These are phyloP conservation scores for Scalesia atractyloides DNA, from an alignment of 129 eudicot genomes.

Conservation along the genomic window DNA sequence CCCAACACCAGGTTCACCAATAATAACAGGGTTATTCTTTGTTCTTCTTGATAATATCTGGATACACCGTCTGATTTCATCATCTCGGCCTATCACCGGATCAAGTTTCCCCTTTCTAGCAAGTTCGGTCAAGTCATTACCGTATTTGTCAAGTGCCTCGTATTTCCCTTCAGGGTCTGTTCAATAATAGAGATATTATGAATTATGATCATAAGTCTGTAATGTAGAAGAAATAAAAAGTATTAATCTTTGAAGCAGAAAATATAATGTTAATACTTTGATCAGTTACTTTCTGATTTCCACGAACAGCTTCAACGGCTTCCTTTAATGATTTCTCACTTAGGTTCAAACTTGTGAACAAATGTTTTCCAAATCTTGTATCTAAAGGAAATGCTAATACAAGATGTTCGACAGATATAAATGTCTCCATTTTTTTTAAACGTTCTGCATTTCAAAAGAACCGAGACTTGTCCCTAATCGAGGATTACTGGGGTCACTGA, in stretches of 20 bases:
- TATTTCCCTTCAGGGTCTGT: conserved; percentile 93
- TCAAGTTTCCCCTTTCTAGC: conserved; percentile 91
- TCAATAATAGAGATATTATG: conserved; percentile 4
- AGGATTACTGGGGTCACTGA: conserved; percentile 82
- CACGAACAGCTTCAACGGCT: conserved; percentile 90
- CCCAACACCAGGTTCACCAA: conserved; percentile 99
- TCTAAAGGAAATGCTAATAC: conserved; percentile 67
- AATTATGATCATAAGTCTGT: conserved; percentile 5
- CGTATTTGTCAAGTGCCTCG: conserved; percentile 87
- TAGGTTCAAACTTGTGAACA: conserved; percentile 62
- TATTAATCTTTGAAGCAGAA: background rate
- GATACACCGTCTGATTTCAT: conserved; percentile 91
- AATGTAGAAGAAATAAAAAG: background rate
- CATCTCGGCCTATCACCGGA: conserved; percentile 97
- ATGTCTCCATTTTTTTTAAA: no score
- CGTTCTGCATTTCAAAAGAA: no score
- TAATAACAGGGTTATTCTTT: conserved; percentile 93
- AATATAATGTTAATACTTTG: conserved; percentile 54
- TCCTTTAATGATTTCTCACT: conserved; percentile 82
- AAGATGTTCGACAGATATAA: conserved; percentile 95
- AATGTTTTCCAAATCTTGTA: conserved; percentile 70
- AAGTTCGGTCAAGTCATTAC: conserved; percentile 89
- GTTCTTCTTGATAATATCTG: conserved; percentile 88
- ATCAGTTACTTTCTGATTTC: conserved; percentile 92
- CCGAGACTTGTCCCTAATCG: conserved; percentile 64